Evolutionary conservation across 2,329 filamentous ascomycete species (phyloP), one percentile per base, ranked within the genome.

Genomic region (Ploettnerulaceae sp.): DNA sequence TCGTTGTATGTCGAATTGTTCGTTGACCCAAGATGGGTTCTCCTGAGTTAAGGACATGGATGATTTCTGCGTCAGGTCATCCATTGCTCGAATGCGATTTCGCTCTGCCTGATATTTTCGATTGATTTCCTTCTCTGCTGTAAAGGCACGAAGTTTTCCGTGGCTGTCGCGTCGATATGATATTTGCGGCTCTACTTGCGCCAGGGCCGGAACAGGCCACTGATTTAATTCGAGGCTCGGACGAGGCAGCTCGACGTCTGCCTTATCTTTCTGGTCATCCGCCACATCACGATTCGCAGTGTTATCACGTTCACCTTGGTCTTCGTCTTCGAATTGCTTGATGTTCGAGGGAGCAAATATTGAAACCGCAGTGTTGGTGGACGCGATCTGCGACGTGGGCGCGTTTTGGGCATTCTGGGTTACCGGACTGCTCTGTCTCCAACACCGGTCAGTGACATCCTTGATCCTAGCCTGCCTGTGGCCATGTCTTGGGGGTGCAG

Each of bases 41-140:
- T 58, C 55, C 36, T 63, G 61, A 2, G 61, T 63, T 3, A 51
- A 29, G 26, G 59, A 62, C 53, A 61, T 48, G 2, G 53, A 53
- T 22, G 54, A 60, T 25, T 49, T 56, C 38, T 62, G 61, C 1
- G 54, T 57, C 12, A 41, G 22, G 20, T 57, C 46, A 5, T 52
- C 49, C 51, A 51, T 52, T 17, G 26, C 28, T 14, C 14, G 21
- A 5, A 9, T 18, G 17, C 32, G 18, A 6, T 18, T 37, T 34
- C 25, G 24, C 25, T 33, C 17, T 8, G 25, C n/a, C 3, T 25
- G 25, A 20, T 39, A 37, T 7, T 34, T 44, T 15, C 43, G 22
- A 7, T 28, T 22, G 21, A 48, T 35, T 39, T 47, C 14, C 5
- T 35, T 39, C 11, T 21, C 33, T 7, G 26, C 4, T 2, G 31